A percentile compares a stretch with the other conserved stretches of the same genome.
phyloP scores from a whole-genome alignment of 306 rosid species.

The Mimosa pudica region DNA sequence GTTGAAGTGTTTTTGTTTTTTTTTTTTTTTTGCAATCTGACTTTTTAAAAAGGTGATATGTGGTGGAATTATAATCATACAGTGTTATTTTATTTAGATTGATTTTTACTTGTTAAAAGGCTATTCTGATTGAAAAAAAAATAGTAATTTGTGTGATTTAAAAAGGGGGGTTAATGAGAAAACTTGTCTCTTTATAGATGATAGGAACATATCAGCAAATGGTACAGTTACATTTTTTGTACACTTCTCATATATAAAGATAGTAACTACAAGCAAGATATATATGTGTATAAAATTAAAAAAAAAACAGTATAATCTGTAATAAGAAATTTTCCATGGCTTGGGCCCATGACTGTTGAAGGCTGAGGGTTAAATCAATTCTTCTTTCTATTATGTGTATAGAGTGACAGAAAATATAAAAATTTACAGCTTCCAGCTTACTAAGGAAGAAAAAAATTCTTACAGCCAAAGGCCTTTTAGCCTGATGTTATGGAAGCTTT shows the following conservation, averaged over 20 bases:
- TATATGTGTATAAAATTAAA: not conserved
- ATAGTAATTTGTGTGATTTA: no score
- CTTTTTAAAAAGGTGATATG: no score
- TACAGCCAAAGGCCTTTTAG: not conserved
- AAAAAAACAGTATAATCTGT: not conserved
- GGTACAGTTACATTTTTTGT: not conserved
- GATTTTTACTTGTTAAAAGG: no score
- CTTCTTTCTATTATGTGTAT: conserved; percentile 28
- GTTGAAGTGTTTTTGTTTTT: no score
- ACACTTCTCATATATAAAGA: not conserved
- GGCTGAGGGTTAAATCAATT: not conserved
- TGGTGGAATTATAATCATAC: no score
- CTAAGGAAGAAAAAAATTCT: conserved; percentile 7
- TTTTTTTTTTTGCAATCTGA: no score
- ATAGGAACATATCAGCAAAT: not conserved
- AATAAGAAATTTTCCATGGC: not conserved
- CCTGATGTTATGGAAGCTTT: not conserved
- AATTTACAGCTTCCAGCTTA: conserved; percentile 28
- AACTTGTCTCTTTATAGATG: not conserved
- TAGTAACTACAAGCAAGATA: not conserved
- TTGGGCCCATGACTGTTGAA: not conserved
- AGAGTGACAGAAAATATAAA: conserved; percentile 20
- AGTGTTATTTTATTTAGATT: no score
- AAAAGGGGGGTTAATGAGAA: not conserved
- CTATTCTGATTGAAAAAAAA: no score